Evolutionary conservation across 73 alveolate species (phyloP), one percentile per base, ranked within the genome.

Genomic region (Stentor roeselii): DNA sequence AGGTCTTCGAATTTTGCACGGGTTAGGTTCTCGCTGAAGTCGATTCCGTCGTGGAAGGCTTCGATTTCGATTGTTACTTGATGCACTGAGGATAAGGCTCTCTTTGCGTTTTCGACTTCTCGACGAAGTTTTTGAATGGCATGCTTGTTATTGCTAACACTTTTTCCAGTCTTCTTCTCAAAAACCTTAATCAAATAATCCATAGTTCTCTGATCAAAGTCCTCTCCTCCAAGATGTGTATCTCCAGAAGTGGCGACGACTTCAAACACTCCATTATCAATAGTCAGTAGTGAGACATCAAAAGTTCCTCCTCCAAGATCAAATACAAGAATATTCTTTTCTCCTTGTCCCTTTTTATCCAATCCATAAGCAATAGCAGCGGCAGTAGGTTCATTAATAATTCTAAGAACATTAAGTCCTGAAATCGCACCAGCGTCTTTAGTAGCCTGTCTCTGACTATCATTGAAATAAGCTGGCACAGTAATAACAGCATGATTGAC

Each of bases 321-420:
- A 88, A 92, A 95, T 34, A 95, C 98, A 50, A 95, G 77, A 87
- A 97, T 95, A 86, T 93, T 95, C 86, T 92, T 89, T 83, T 95
- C 99, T 60, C 95, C 96, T 75, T 84, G 87, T 15, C 90, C 94
- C 86, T 96, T 94, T 92, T 94, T 92, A 87, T 96, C 99, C 60
- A 96, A 84, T 35, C 99, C 99, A 89, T 97, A 97, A 42, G 99
- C 99, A n/a, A 97, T 91, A 59, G 99, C 99, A 21, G 99, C 99
- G 3, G 99, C 99, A 60, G 99, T 97, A 21, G 99, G 99, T 82
- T 97, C 99, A 85, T 97, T 97, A 67, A 97, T 85, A 91, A 97
- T 94, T 86, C 99, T 90, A 61, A 96, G 87, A 60, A 97, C 99
- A 40, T 97, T 94, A 59, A 98, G 89, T 2, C 99, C 99, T 75